Evolutionary conservation across 306 rosid genomes (phyloP), one percentile per base, ranked within the genome.

Genomic region (Quercus suber): DNA sequence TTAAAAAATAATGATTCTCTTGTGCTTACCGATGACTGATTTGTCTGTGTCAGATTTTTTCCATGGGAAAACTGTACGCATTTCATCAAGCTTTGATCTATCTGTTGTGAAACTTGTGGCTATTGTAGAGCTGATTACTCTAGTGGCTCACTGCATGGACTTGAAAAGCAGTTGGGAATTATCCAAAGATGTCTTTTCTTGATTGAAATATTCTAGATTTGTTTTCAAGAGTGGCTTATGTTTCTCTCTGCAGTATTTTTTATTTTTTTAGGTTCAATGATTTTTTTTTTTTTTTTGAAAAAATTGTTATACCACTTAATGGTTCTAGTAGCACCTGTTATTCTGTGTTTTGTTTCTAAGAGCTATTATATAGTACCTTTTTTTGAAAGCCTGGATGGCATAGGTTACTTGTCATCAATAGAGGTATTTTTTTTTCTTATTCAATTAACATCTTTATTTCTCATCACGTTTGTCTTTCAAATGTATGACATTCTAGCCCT

Each of bases 21-120:
- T 41, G 75, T 28, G 59, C 55, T 70, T 30, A 18, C 41, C n/a
- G 14, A 27, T 75, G 28, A 31, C 52, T 78, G 13, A 30, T 71
- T 72, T 43, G 55, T 57, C 14, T 51, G 18, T 72, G 55, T 45
- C 57, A 55, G 53, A n/a, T 72, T 53, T 59, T 56, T 73, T 79
- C 74, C 55, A 13, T 1, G 28, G 73, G 49, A 78, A 28, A 69
- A 68, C 71, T 73, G 4, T 45, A 43, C 33, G 53, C 63, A 61
- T 71, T 67, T 67, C 37, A 5, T 35, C 19, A 35, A 19, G 72
- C 28, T 35, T 33, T 67, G 21, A 67, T 67, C 52, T 19, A 12
- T 67, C 51, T 67, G 6, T 14, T 67, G 23, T 33, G 23, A 37
- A 37, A 67, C 72, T 67, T 33, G 2, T 60, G 12, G 11, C 15